Percentiles rank a stretch among this genome's conserved stretches.
These are phyloP conservation scores for Pseudocercospora pini-densiflorae DNA, from an alignment of 2,329 filamentous ascomycete genomes.

Conservation along the genomic window DNA sequence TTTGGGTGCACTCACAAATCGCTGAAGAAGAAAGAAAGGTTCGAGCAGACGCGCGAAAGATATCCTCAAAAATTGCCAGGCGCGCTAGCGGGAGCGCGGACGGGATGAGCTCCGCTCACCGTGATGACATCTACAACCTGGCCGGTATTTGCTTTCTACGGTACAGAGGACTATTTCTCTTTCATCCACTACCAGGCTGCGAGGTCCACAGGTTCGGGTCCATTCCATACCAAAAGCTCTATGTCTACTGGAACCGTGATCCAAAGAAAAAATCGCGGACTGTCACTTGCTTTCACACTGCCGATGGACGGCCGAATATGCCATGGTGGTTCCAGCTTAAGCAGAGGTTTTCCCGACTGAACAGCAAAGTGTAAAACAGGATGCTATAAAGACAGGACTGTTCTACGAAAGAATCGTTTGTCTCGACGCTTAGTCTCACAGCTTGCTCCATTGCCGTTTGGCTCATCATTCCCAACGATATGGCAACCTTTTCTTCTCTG, in stretches of 20 bases:
- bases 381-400: not conserved
- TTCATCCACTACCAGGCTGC: too few relatives aligned
- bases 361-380: not conserved
- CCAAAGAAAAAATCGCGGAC: too few relatives aligned
- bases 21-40: not conserved
- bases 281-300: too few relatives aligned
- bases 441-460: not conserved
- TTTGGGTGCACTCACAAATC: not conserved
- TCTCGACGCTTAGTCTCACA: not conserved
- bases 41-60: not conserved
- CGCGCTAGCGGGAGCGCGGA: not conserved
- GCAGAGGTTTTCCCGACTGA: too few relatives aligned
- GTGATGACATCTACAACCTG: not conserved
- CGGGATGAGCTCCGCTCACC: not conserved
- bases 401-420: not conserved
- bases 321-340: too few relatives aligned
- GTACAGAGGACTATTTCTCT: too few relatives aligned
- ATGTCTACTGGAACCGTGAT: too few relatives aligned
- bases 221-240: too few relatives aligned
- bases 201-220: too few relatives aligned
- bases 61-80: not conserved
- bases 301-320: too few relatives aligned
- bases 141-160: not conserved
- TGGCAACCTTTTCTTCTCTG: constrained; percentile 23
- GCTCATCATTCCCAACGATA: not conserved